These are phyloP conservation scores for Waltiozyma sp. DNA, from an alignment of 1,139 yeast genomes.

Conservation along the genomic window DNA sequence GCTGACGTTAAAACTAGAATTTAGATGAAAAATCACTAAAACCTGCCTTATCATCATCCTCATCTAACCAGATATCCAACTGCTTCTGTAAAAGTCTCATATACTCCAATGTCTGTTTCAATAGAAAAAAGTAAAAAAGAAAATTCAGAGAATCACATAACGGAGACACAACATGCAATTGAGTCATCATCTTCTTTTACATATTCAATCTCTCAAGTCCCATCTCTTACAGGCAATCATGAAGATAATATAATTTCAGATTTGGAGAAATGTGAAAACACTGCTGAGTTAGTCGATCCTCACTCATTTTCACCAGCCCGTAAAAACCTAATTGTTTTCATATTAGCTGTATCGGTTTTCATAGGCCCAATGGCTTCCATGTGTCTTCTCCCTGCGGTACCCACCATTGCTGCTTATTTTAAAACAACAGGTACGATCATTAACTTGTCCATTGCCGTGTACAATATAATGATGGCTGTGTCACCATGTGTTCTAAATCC, in stretches of 20 bases:
- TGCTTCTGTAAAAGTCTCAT: too few relatives aligned
- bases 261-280: too few relatives aligned
- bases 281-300: neutral
- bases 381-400: slow-evolving; percentile 39
- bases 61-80: too few relatives aligned
- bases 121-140: neutral
- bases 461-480: slow-evolving; percentile 37
- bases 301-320: slow-evolving; percentile 6
- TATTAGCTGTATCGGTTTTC: slow-evolving; percentile 23
- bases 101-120: too few relatives aligned
- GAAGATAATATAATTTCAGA: too few relatives aligned
- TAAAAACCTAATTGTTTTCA: slow-evolving; percentile 15
- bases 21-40: too few relatives aligned
- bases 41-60: too few relatives aligned
- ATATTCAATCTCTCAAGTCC: neutral
- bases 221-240: neutral
- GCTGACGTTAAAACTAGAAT: too few relatives aligned
- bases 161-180: neutral
- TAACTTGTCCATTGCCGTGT: slow-evolving; percentile 38
- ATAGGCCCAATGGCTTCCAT: slow-evolving; percentile 33
- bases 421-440: slow-evolving; percentile 35
- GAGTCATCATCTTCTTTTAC: neutral
- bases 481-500: slow-evolving; percentile 41
- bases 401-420: slow-evolving; percentile 33
- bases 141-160: neutral